A percentile compares a stretch with the other conserved stretches of the same genome.
These are phyloP conservation scores for Cladosporium sp. DNA, from an alignment of 2,329 filamentous ascomycete genomes.

Conservation along the genomic window DNA sequence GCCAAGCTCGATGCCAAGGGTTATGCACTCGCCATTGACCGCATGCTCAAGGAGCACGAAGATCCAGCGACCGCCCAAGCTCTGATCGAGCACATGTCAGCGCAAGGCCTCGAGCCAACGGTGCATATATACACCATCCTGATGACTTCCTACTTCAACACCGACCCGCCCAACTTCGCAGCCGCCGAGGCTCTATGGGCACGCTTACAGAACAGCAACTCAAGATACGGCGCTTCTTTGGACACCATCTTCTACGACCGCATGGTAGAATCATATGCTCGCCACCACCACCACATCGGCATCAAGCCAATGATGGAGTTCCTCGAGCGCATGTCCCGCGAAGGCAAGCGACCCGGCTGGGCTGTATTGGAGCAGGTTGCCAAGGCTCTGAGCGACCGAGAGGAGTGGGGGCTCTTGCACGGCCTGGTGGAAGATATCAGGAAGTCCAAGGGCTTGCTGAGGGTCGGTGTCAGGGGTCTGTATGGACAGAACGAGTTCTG, in stretches of 20 bases:
- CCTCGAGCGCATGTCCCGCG: slow-evolving; percentile 35
- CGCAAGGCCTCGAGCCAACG: slow-evolving; percentile 50
- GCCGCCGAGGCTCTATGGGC: slow-evolving; percentile 58
- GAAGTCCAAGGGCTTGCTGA: slow-evolving; percentile 27
- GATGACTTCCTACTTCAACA: slow-evolving; percentile 61
- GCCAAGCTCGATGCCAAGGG: slow-evolving; percentile 55
- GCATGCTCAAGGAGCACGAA: slow-evolving; percentile 49
- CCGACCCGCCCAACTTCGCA: slow-evolving; percentile 51
- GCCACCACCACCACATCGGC: slow-evolving; percentile 42
- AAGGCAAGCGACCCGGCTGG: slow-evolving; percentile 42
- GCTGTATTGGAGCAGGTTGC: slow-evolving; percentile 36
- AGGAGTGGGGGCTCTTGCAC: slow-evolving; percentile 33
- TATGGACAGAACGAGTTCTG: slow-evolving; percentile 29
- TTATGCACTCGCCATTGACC: slow-evolving; percentile 67
- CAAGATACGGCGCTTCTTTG: slow-evolving; percentile 17
- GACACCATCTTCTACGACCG: slow-evolving; percentile 66
- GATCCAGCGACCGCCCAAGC: slow-evolving; percentile 52
- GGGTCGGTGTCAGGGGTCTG: slow-evolving; percentile 16
- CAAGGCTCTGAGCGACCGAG: slow-evolving; percentile 33
- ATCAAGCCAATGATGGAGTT: slow-evolving; percentile 42
- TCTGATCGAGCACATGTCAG: slow-evolving; percentile 60
- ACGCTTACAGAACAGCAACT: slow-evolving; percentile 37
- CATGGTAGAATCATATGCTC: slow-evolving; percentile 63
- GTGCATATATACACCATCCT: slow-evolving; percentile 72
- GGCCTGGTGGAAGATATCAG: slow-evolving; percentile 36